phyloP scores from a whole-genome alignment of 306 rosid genomes.

The Prunus armeniaca region DNA sequence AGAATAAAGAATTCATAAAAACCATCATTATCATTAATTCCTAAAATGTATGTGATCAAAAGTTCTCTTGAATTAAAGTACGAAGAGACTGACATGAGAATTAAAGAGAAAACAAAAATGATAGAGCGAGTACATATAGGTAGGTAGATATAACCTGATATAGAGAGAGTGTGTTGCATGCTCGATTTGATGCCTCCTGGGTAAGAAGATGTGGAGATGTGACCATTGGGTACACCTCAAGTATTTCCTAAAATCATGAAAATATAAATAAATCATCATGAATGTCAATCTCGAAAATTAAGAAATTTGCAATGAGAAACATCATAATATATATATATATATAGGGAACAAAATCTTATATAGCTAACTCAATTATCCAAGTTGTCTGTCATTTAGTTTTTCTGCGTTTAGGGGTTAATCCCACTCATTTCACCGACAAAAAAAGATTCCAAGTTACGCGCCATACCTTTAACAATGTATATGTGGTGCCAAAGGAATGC shows the following conservation, averaged over 20 bases:
- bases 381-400: too few species aligned
- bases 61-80: too few species aligned
- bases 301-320: neutral
- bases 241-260: constrained; percentile 32
- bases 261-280: neutral
- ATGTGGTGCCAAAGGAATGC: constrained; percentile 33
- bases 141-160: constrained; percentile 30
- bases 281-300: neutral
- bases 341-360: too few species aligned
- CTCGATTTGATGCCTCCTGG: constrained; percentile 19
- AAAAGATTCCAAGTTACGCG: neutral
- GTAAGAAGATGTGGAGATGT: constrained; percentile 29
- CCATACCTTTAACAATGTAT: constrained; percentile 32
- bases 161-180: constrained; percentile 35
- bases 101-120: too few species aligned
- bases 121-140: neutral
- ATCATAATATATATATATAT: too few species aligned
- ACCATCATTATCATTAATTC: too few species aligned
- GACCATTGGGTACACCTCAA: constrained; percentile 24
- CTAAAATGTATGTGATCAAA: too few species aligned
- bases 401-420: too few species aligned
- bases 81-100: too few species aligned
- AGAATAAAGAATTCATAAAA: too few species aligned
- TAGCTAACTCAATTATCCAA: neutral
- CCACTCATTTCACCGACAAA: neutral